These are phyloP conservation scores for Pterocarpus santalinus DNA, from an alignment of 306 rosid species.

Conservation along the genomic window DNA sequence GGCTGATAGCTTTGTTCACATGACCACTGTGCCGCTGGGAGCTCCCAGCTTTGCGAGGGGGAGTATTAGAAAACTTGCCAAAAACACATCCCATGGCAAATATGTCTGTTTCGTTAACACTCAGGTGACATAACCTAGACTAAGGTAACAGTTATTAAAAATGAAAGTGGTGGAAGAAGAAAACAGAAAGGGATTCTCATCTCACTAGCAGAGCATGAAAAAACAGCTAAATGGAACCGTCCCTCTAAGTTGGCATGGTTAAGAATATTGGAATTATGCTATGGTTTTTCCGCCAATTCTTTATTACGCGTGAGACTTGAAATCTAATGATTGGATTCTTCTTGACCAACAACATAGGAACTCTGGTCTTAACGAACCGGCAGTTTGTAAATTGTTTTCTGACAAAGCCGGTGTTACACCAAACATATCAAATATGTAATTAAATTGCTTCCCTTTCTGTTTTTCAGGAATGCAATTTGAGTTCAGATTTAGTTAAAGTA, in stretches of 20 bases:
- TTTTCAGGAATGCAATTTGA: no score
- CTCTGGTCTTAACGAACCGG: slow-evolving; percentile 37
- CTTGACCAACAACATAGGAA: background rate
- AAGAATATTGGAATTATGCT: slow-evolving; percentile 51
- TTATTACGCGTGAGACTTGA: slow-evolving; percentile 4
- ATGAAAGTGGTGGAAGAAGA: background rate
- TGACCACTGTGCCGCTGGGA: slow-evolving; percentile 37
- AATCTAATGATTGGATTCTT: background rate
- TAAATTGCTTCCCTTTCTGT: background rate
- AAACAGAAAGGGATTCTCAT: background rate
- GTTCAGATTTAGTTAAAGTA: no score
- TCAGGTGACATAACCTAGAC: slow-evolving; percentile 43
- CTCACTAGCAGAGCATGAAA: background rate
- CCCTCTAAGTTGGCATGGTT: slow-evolving; percentile 49
- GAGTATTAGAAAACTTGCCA: slow-evolving; percentile 40
- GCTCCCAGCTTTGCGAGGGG: slow-evolving; percentile 35
- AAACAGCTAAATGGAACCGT: slow-evolving; percentile 27
- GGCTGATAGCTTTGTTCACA: slow-evolving; percentile 31
- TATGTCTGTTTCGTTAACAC: slow-evolving; percentile 46
- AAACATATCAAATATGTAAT: background rate
- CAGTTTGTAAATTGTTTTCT: background rate
- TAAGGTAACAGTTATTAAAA: background rate
- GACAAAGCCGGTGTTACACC: background rate
- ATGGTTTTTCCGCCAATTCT: slow-evolving; percentile 49
- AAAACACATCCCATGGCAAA: slow-evolving; percentile 66